These are phyloP conservation scores for Nectriaceae sp. DNA, from an alignment of 2,329 filamentous ascomycete species.

Conservation along the genomic window DNA sequence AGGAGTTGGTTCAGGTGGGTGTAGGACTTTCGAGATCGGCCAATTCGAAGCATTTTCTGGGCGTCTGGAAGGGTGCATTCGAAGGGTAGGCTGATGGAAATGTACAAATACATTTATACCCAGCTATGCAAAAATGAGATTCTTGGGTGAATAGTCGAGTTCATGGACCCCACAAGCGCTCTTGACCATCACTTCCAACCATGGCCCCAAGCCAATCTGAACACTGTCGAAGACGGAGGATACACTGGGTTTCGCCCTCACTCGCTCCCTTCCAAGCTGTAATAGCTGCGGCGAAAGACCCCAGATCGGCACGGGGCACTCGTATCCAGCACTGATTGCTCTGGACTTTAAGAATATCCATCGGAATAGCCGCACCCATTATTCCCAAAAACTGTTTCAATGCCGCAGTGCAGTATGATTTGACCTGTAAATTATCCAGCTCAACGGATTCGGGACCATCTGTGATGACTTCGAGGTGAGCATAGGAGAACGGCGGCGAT, in stretches of 20 bases:
- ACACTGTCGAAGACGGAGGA: constrained; percentile 57
- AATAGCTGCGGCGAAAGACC: constrained; percentile 62
- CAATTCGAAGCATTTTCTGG: constrained; percentile 21
- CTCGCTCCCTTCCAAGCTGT: constrained; percentile 62
- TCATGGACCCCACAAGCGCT: constrained; percentile 50
- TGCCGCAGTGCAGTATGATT: constrained; percentile 63
- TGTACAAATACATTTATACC: constrained; percentile 31
- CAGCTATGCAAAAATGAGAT: constrained; percentile 24
- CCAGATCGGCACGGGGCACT: constrained; percentile 61
- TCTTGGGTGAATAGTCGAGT: constrained; percentile 2
- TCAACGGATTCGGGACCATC: constrained; percentile 22
- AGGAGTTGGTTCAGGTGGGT: constrained; percentile 16
- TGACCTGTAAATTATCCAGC: constrained; percentile 64
- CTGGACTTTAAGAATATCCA: constrained; percentile 70
- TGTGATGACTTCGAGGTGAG: constrained; percentile 52
- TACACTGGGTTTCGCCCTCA: constrained; percentile 45
- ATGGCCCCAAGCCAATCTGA: constrained; percentile 67
- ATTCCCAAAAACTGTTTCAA: constrained; percentile 70
- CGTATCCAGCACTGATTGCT: constrained; percentile 63
- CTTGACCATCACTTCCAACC: constrained; percentile 49
- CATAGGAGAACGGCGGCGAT: constrained; percentile 56
- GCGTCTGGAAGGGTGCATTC: constrained; percentile 31
- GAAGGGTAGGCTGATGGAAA: constrained; percentile 24
- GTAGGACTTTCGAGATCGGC: constrained; percentile 1
- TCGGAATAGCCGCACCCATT: constrained; percentile 64